Evolutionary conservation across 2,329 filamentous ascomycete species (phyloP).

Genomic region (Xylariales sp.): DNA sequence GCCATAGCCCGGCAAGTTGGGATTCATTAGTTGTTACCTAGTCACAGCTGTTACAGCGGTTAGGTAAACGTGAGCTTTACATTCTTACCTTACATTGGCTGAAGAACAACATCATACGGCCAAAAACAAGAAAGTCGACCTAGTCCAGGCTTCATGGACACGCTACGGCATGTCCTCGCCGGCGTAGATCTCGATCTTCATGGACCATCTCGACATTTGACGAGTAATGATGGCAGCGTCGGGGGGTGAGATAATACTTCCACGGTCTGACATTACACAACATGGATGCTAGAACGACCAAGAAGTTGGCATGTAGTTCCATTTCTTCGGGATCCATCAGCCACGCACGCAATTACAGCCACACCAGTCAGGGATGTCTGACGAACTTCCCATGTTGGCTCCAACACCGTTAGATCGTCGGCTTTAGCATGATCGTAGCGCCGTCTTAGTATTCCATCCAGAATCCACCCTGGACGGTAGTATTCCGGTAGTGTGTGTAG

Average conservation of each 20-base stretch:
- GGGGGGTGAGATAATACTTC: slow-evolving; percentile 4
- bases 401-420: slow-evolving; percentile 37
- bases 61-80: slow-evolving; percentile 1
- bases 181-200: slow-evolving; percentile 35
- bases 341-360: slow-evolving; percentile 36
- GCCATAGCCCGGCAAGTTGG: neutral
- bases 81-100: neutral
- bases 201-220: slow-evolving; percentile 12
- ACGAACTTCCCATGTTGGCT: slow-evolving; percentile 27
- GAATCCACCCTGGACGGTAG: neutral
- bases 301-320: slow-evolving; percentile 28
- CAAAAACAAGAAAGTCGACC: slow-evolving; percentile 29
- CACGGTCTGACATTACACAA: slow-evolving; percentile 22
- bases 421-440: slow-evolving; percentile 25
- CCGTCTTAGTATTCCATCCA: slow-evolving; percentile 3
- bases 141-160: slow-evolving; percentile 10
- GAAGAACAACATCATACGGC: neutral
- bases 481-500: neutral
- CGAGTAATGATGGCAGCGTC: slow-evolving; percentile 18
- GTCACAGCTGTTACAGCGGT: slow-evolving; percentile 9
- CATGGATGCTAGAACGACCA: slow-evolving; percentile 9
- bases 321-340: slow-evolving; percentile 28
- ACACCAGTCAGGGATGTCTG: slow-evolving; percentile 25
- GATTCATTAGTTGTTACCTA: slow-evolving; percentile 26
- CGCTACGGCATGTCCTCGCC: slow-evolving; percentile 10